Percentiles rank a stretch among this genome's conserved stretches.
phyloP scores from a whole-genome alignment of 768 basidiomycete genomes.

The Lactarius vividus region DNA sequence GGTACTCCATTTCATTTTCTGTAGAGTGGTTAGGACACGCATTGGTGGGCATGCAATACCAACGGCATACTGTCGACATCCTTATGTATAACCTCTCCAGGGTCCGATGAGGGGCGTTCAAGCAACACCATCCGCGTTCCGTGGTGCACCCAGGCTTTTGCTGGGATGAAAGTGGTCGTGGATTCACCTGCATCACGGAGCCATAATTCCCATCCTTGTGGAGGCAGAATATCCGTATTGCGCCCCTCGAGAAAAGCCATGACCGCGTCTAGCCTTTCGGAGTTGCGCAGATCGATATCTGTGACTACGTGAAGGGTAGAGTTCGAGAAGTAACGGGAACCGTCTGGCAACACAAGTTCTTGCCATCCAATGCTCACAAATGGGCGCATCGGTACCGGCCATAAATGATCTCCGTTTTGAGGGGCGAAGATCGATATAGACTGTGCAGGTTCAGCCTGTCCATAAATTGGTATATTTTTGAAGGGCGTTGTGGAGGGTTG shows the following conservation, averaged over 20 bases:
- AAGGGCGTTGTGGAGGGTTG: slow-evolving; percentile 35
- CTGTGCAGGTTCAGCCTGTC: slow-evolving; percentile 21
- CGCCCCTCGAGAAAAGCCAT: slow-evolving; percentile 43
- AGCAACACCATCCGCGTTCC: slow-evolving; percentile 48
- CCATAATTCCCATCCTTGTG: slow-evolving; percentile 60
- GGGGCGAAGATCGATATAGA: slow-evolving; percentile 26
- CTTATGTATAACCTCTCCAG: slow-evolving; percentile 26
- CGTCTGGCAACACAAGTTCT: slow-evolving; percentile 74
- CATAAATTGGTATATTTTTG: slow-evolving; percentile 27
- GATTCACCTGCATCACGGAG: slow-evolving; percentile 43
- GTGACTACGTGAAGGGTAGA: slow-evolving; percentile 60
- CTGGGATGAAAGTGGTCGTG: slow-evolving; percentile 38
- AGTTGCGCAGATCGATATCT: slow-evolving; percentile 61
- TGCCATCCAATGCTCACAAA: slow-evolving; percentile 64
- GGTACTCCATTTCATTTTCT: slow-evolving; percentile 75
- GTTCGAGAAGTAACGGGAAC: slow-evolving; percentile 67
- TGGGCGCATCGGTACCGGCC: slow-evolving; percentile 30
- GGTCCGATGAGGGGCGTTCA: slow-evolving; percentile 41
- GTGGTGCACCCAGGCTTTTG: slow-evolving; percentile 67
- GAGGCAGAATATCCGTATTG: slow-evolving; percentile 36
- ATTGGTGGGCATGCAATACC: not conserved
- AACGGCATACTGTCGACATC: slow-evolving; percentile 44
- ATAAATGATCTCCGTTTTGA: slow-evolving; percentile 28
- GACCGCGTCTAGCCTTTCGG: slow-evolving; percentile 49
- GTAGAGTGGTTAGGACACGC: not conserved